A percentile compares a stretch with the other conserved stretches of the same genome.
These are phyloP conservation scores for Hibiscus mutabilis DNA, from an alignment of 345 rosid species.

Conservation along the genomic window DNA sequence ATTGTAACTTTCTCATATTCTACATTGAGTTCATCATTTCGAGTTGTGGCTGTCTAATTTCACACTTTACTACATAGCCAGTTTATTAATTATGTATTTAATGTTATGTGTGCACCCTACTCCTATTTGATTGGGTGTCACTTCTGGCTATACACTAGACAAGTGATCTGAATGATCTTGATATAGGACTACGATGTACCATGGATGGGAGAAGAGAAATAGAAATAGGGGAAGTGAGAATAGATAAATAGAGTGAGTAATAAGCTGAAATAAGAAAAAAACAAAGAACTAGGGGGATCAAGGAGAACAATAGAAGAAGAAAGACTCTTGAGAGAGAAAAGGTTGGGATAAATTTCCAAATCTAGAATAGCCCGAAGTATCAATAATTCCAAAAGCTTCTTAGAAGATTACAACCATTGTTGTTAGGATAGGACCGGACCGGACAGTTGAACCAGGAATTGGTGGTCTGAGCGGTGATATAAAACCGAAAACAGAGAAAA, in stretches of 20 bases:
- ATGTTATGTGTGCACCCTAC: background rate
- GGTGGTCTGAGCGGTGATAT: too few species aligned
- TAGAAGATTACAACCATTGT: background rate
- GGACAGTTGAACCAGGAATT: too few species aligned
- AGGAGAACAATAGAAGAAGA: conserved; percentile 1
- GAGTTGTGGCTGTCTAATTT: background rate
- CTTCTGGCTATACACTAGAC: background rate
- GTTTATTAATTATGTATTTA: background rate
- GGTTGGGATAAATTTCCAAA: background rate
- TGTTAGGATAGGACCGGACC: too few species aligned
- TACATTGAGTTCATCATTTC: background rate
- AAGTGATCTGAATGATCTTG: background rate
- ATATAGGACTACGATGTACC: background rate
- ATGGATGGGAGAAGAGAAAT: background rate
- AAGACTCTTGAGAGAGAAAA: background rate
- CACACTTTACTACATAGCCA: background rate
- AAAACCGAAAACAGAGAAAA: too few species aligned
- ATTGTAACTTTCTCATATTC: conserved; percentile 11
- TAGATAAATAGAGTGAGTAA: background rate
- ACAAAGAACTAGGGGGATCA: background rate
- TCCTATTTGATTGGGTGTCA: background rate
- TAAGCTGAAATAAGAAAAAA: background rate
- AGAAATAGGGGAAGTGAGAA: background rate
- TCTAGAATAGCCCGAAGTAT: background rate
- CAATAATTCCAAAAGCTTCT: background rate